phyloP scores from a whole-genome alignment of 345 rosid species.

The thale cress (Arabidopsis thaliana) region DNA sequence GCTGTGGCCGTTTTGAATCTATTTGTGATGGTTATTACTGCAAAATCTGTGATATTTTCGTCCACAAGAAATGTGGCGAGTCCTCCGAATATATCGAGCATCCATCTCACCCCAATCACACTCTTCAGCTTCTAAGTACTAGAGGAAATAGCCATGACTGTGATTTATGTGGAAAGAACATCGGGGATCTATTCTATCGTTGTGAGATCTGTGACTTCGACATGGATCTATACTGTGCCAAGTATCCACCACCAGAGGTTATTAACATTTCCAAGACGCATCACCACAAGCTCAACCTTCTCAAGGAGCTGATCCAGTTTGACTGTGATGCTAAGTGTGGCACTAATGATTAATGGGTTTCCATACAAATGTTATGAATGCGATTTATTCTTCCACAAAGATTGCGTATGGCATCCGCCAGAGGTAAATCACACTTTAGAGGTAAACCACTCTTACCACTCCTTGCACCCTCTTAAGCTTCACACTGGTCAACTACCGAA shows the following conservation, averaged over 20 bases:
- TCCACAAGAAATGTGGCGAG: neutral
- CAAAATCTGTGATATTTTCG: neutral
- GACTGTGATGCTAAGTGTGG: neutral
- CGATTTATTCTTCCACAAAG: neutral
- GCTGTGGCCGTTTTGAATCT: neutral
- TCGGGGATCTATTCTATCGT: neutral
- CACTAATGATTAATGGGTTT: too few species aligned
- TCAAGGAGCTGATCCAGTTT: neutral
- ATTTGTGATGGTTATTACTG: neutral
- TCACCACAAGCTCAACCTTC: neutral
- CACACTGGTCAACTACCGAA: too few species aligned
- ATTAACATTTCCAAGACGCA: neutral
- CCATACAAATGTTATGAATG: neutral
- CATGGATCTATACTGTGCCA: neutral
- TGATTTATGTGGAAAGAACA: neutral
- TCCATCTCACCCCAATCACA: too few species aligned
- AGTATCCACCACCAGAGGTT: constrained; percentile 5
- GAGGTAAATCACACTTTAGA: neutral
- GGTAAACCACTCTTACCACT: neutral
- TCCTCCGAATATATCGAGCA: too few species aligned
- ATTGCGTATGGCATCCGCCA: neutral
- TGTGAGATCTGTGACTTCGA: neutral
- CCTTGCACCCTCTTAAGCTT: too few species aligned
- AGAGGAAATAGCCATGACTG: neutral
- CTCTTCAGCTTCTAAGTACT: too few species aligned